phyloP scores from a whole-genome alignment of 2,329 filamentous ascomycete genomes.

The Lasiodiplodia theobromae region DNA sequence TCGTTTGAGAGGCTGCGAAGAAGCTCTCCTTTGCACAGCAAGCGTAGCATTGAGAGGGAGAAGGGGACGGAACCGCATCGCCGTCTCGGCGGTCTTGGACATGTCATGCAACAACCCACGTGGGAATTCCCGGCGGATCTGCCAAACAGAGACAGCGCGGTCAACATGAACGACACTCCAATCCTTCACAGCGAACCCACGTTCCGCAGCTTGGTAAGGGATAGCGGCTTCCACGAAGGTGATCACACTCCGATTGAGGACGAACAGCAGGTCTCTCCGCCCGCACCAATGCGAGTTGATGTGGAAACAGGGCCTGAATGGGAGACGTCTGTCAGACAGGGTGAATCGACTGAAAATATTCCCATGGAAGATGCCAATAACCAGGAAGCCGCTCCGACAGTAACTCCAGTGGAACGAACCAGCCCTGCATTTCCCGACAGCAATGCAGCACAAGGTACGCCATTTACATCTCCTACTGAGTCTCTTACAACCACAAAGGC shows the following conservation, averaged over 20 bases:
- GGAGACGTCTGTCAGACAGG: slow-evolving; percentile 29
- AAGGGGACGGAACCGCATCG: not conserved
- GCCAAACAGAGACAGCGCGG: slow-evolving; percentile 47
- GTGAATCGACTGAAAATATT: not conserved
- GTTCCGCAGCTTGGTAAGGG: slow-evolving; percentile 43
- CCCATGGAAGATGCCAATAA: not conserved
- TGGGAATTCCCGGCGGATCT: slow-evolving; percentile 47
- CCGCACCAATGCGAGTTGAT: not conserved
- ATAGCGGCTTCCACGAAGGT: slow-evolving; percentile 53
- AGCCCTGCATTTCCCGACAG: slow-evolving; percentile 29
- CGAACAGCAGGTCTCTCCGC: slow-evolving; percentile 3
- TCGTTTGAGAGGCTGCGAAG: not conserved
- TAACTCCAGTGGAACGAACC: slow-evolving; percentile 27
- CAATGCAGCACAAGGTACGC: slow-evolving; percentile 29
- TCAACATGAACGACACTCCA: slow-evolving; percentile 55
- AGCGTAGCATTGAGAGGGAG: slow-evolving; percentile 2
- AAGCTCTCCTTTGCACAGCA: slow-evolving; percentile 1
- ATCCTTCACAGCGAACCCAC: slow-evolving; percentile 40
- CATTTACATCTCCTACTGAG: slow-evolving; percentile 37
- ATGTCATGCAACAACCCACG: slow-evolving; percentile 33
- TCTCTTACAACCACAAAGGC: slow-evolving; percentile 43
- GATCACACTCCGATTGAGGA: slow-evolving; percentile 15
- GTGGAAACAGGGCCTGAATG: slow-evolving; percentile 35
- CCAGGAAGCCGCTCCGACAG: not conserved
- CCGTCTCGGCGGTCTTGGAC: not conserved